A percentile compares a stretch with the other conserved stretches of the same genome.
These are phyloP conservation scores for Erysiphe pulchra DNA, from an alignment of 2,329 filamentous ascomycete species.

Conservation along the genomic window DNA sequence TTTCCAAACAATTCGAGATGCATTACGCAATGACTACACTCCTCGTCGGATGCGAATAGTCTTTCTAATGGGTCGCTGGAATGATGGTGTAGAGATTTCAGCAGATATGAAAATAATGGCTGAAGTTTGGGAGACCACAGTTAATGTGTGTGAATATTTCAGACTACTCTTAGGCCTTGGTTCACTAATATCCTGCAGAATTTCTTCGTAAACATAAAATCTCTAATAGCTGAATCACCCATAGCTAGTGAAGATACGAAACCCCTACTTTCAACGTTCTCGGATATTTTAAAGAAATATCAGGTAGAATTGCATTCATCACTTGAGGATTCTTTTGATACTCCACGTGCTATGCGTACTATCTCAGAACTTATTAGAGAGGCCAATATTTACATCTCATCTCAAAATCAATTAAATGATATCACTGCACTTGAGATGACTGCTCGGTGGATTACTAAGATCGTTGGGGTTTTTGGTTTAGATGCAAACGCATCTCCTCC, in stretches of 20 bases:
- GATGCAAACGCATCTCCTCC: constrained; percentile 31
- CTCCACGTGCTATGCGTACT: constrained; percentile 50
- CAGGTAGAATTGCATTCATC: constrained; percentile 29
- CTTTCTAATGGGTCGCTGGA: constrained; percentile 73
- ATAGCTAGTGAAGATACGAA: constrained; percentile 8
- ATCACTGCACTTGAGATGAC: constrained; percentile 25
- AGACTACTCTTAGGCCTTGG: background rate
- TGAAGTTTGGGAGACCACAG: constrained; percentile 52
- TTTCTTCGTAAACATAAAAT: constrained; percentile 31
- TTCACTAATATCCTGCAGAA: constrained; percentile 17
- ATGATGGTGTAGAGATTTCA: constrained; percentile 76
- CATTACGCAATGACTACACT: constrained; percentile 44
- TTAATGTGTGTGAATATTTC: constrained; percentile 26
- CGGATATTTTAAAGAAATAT: constrained; percentile 23
- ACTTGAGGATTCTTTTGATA: constrained; percentile 71
- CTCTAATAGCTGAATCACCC: constrained; percentile 22
- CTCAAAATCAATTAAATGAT: constrained; percentile 20
- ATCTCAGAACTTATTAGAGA: constrained; percentile 55
- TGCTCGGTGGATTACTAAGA: constrained; percentile 57
- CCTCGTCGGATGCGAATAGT: constrained; percentile 59
- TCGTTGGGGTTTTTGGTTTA: constrained; percentile 66
- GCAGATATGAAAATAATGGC: constrained; percentile 53
- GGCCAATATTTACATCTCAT: constrained; percentile 36
- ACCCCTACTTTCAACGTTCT: constrained; percentile 16
- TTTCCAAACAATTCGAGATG: constrained; percentile 78